Conservation (phyloP, 2,329 filamentous ascomycete species). For the Myriosclerotinia scirpicola region DNA sequence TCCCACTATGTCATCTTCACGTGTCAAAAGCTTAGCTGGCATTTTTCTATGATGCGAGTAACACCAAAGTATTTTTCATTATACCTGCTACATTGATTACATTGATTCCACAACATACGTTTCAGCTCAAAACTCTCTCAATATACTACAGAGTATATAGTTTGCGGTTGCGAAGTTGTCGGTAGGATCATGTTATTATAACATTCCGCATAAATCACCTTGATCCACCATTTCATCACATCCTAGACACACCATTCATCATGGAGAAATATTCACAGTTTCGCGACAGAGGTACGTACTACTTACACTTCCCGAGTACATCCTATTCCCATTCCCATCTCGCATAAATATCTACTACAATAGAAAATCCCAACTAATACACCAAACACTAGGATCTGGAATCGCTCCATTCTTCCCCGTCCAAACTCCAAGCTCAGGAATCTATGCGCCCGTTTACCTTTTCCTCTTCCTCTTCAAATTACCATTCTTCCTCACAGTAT, state of each 20-base stretch:
- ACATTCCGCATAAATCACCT: not conserved
- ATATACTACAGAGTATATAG: not conserved
- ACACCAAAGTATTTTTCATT: not conserved
- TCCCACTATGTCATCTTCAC: not conserved
- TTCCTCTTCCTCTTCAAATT: slow-evolving; percentile 80
- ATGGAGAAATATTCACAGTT: slow-evolving; percentile 80
- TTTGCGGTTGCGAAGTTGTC: not conserved
- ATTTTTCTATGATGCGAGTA: not conserved
- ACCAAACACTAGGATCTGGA: slow-evolving; percentile 68
- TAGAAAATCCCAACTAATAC: slow-evolving; percentile 32
- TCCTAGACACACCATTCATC: not conserved
- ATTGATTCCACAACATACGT: not conserved
- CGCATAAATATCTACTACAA: slow-evolving; percentile 6
- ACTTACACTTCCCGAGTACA: not conserved
- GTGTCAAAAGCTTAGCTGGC: slow-evolving; percentile 9
- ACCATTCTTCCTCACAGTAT: slow-evolving; percentile 70
- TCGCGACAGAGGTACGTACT: slow-evolving; percentile 64
- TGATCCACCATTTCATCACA: not conserved
- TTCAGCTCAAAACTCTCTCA: not conserved
- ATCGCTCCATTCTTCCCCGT: slow-evolving; percentile 94
- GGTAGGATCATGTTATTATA: slow-evolving; percentile 22
- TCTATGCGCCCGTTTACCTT: slow-evolving; percentile 64
- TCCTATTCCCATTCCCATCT: not conserved
- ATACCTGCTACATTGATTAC: too few species aligned
- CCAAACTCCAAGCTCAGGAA: slow-evolving; percentile 60